Evolutionary conservation across 306 rosid species (phyloP), one percentile per base, ranked within the genome.

Genomic region (Cucumis hystrix): DNA sequence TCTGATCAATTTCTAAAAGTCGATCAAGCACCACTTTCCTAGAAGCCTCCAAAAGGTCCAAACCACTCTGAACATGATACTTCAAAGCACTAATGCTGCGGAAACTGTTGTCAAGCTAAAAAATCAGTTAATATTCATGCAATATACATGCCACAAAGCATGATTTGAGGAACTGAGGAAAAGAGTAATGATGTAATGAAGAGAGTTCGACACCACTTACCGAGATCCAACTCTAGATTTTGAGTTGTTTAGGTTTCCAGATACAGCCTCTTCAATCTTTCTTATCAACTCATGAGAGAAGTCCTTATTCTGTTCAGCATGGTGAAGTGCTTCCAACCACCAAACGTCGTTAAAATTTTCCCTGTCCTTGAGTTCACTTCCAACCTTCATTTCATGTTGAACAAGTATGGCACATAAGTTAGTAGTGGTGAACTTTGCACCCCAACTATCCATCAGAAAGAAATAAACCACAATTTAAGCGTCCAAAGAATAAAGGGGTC

Each of bases 281-380:
- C 92, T 87, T 56, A 83, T 79, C 87, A 95, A 86, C 78, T 89
- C 97, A 16, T 77, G 52, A 4, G 87, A 88, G 80, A 88, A 88
- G 80, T 89, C 97, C 84, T 86, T 84, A 83, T 81, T 84, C 88
- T 89, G 87, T 83, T 95, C 98, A 41, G 96, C 95, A 76, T 88
- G 83, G 67, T 87, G 80, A 81, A 92, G 91, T 69, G 92, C 98
- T 79, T 95, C 97, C 86, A 92, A 71, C 98, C 98, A 92, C 98
- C 98, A 95, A 76, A 78, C 74, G 12, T 76, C 37, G 47, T 79
- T n/a, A 76, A 79, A 86, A 84, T 83, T 80, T 81, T 83, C 82
- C 62, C 81, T 79, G 74, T 83, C 84, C 12, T 78, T 60, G 79
- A 87, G 78, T 73, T 87, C 85, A 37, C 81, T 85, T 52, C 85